phyloP scores from a whole-genome alignment of 140 eudicot genomes.

The Oenanthe javanica region DNA sequence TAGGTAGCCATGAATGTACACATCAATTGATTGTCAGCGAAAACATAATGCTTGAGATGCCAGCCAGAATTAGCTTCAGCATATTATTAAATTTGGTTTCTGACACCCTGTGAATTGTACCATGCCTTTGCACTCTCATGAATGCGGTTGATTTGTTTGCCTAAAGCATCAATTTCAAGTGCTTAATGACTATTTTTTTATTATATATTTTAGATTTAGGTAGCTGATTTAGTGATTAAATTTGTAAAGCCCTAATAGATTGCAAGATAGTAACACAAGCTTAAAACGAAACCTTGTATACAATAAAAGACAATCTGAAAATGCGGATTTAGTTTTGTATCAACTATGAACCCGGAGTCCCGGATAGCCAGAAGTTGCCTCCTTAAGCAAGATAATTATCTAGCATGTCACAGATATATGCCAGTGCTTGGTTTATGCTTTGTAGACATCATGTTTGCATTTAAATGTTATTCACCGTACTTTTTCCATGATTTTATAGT shows the following conservation, averaged over 20 bases:
- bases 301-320: background rate
- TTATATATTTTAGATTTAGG: background rate
- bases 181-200: background rate
- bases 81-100: background rate
- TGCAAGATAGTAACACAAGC: background rate
- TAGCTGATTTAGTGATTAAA: background rate
- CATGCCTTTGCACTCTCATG: background rate
- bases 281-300: background rate
- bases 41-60: background rate
- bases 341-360: background rate
- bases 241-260: background rate
- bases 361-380: background rate
- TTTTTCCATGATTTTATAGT: background rate
- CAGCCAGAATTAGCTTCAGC: background rate
- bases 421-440: background rate
- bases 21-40: background rate
- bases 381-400: too few species aligned
- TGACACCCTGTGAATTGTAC: background rate
- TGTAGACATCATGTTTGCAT: background rate
- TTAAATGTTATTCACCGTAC: background rate
- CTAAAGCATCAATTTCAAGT: background rate
- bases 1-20: background rate
- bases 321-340: background rate
- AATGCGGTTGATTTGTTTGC: background rate
- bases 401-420: background rate